These are phyloP conservation scores for Pouteria glomerata DNA, from an alignment of 148 eudicot genomes.

Conservation along the genomic window DNA sequence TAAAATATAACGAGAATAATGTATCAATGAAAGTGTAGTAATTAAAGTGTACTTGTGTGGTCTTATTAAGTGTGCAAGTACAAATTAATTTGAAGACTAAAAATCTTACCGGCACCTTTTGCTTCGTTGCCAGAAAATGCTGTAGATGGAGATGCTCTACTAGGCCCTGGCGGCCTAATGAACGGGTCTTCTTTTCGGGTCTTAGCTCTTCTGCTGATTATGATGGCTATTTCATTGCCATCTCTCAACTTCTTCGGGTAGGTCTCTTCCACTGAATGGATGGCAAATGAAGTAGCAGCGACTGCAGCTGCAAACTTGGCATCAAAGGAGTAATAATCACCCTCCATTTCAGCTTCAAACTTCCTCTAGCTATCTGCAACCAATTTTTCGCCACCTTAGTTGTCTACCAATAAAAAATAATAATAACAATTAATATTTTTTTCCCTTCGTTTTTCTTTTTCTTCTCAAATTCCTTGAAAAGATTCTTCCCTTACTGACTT, in stretches of 20 bases:
- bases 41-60: background rate
- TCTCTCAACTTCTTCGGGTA: conserved; percentile 29
- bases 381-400: background rate
- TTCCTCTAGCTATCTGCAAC: conserved; percentile 9
- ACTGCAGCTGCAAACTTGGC: conserved; percentile 49
- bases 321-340: conserved; percentile 17
- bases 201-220: conserved; percentile 8
- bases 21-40: background rate
- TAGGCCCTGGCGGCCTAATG: conserved; percentile 17
- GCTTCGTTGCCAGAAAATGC: conserved; percentile 20
- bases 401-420: background rate
- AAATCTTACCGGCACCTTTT: conserved; percentile 22
- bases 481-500: background rate
- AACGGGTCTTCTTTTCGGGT: conserved; percentile 25
- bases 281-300: conserved; percentile 76
- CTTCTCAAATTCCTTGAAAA: background rate
- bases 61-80: background rate
- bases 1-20: background rate
- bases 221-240: conserved; percentile 18
- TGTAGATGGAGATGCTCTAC: conserved; percentile 14
- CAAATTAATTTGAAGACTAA: no score
- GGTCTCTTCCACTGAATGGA: conserved; percentile 52
- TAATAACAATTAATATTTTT: background rate
- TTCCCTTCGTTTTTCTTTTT: no score
- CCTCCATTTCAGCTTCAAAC: conserved; percentile 6